Conservation (phyloP, 129 eudicot species). For the Scalesia atractyloides region DNA sequence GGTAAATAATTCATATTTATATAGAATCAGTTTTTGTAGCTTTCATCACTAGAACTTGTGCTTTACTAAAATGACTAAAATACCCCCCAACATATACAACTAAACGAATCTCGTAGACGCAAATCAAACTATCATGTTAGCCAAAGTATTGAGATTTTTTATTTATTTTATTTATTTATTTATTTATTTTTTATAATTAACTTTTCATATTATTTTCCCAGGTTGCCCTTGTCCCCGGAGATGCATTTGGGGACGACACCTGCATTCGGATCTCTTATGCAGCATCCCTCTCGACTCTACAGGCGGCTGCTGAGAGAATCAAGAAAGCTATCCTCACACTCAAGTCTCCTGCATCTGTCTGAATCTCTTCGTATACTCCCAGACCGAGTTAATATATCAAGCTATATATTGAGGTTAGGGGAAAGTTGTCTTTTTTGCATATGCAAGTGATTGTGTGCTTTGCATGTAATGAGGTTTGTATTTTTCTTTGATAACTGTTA, state of each 20-base stretch:
- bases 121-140: neutral
- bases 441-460: neutral
- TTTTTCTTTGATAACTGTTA: neutral
- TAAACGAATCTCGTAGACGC: neutral
- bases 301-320: conserved; percentile 59
- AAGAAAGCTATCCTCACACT: conserved; percentile 54
- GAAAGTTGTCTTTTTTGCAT: conserved; percentile 4
- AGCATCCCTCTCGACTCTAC: conserved; percentile 61
- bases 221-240: conserved; percentile 90
- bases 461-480: conserved; percentile 15
- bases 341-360: conserved; percentile 41
- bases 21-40: neutral
- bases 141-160: neutral
- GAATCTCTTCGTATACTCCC: conserved; percentile 14
- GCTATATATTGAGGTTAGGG: conserved; percentile 6
- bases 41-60: neutral
- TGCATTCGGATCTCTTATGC: conserved; percentile 81
- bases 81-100: neutral
- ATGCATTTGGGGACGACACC: conserved; percentile 80
- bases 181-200: neutral
- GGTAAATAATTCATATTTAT: conserved; percentile 40
- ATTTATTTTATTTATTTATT: no score
- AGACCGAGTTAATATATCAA: neutral
- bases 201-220: conserved; percentile 13
- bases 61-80: neutral